Conservation (phyloP, 257 asterid species). For the Rubia yunnanensis region DNA sequence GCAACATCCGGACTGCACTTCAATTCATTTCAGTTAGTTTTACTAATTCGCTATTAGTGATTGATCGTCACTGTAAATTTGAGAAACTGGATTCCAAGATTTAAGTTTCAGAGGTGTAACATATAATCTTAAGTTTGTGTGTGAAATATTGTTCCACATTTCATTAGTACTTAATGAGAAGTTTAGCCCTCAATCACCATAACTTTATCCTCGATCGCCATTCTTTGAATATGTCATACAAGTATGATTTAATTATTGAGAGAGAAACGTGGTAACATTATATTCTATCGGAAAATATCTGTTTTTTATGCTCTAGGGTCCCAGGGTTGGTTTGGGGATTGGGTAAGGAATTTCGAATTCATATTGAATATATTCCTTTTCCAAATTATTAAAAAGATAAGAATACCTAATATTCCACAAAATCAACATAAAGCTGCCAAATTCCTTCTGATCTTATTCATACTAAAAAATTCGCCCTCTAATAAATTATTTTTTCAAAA, state of each 20-base stretch:
- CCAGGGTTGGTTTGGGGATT: not conserved
- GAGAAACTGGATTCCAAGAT: too few relatives aligned
- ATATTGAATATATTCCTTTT: slow-evolving; percentile 15
- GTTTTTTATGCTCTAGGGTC: not conserved
- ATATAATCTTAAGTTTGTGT: too few relatives aligned
- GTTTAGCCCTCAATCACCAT: too few relatives aligned
- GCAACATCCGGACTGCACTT: slow-evolving; percentile 85
- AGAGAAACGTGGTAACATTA: too few relatives aligned
- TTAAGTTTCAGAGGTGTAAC: too few relatives aligned
- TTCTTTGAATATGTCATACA: too few relatives aligned
- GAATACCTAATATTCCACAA: slow-evolving; percentile 1
- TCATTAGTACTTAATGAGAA: too few relatives aligned
- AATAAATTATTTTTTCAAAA: too few relatives aligned
- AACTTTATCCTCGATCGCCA: not conserved
- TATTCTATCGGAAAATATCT: not conserved
- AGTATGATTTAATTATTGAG: too few relatives aligned
- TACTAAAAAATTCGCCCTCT: not conserved
- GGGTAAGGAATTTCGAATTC: not conserved
- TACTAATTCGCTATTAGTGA: too few relatives aligned
- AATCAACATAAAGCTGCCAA: not conserved
- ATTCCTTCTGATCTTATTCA: not conserved
- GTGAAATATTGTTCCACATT: too few relatives aligned
- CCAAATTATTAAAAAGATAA: not conserved
- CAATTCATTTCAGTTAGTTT: not conserved
- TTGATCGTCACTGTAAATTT: too few relatives aligned